A percentile compares a stretch with the other conserved stretches of the same genome.
Evolutionary conservation across 352 stramenopile genomes (phyloP).

Genomic region (Hyaloperonospora brassicae): DNA sequence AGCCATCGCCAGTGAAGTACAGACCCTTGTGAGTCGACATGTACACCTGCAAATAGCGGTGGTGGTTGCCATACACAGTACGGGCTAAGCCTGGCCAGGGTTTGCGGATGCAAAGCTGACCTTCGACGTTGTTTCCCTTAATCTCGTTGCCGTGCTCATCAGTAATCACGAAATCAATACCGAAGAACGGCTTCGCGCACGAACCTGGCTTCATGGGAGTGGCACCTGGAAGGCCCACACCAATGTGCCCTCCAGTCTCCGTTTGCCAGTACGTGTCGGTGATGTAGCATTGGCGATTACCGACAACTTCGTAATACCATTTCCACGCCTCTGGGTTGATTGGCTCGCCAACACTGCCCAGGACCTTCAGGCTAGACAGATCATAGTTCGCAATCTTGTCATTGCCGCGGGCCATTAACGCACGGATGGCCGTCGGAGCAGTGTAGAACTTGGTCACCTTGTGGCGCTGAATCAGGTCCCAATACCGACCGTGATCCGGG

Average conservation of each 20-base stretch:
- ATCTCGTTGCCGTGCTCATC: slow-evolving; percentile 86
- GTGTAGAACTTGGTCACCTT: slow-evolving; percentile 96
- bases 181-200: slow-evolving; percentile 94
- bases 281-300: slow-evolving; percentile 86
- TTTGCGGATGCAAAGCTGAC: slow-evolving; percentile 92
- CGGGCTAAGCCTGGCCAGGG: slow-evolving; percentile 95
- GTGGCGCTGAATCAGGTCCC: slow-evolving; percentile 94
- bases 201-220: slow-evolving; percentile 89
- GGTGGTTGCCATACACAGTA: slow-evolving; percentile 91
- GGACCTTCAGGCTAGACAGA: slow-evolving; percentile 80
- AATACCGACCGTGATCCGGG: slow-evolving; percentile 92
- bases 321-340: slow-evolving; percentile 97
- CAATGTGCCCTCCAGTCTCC: slow-evolving; percentile 94
- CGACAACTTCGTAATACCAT: slow-evolving; percentile 95
- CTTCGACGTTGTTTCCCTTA: slow-evolving; percentile 79
- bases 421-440: slow-evolving; percentile 92
- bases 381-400: slow-evolving; percentile 82
- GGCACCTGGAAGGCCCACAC: slow-evolving; percentile 89
- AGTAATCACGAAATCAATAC: slow-evolving; percentile 87
- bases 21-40: slow-evolving; percentile 94
- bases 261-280: slow-evolving; percentile 98
- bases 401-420: slow-evolving; percentile 94
- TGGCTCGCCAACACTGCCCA: slow-evolving; percentile 97
- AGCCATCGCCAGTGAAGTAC: slow-evolving; percentile 94
- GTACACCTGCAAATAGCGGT: slow-evolving; percentile 94